These are phyloP conservation scores for Cryptosporidium parvum DNA, from an alignment of 169 alveolate species.

Conservation along the genomic window DNA sequence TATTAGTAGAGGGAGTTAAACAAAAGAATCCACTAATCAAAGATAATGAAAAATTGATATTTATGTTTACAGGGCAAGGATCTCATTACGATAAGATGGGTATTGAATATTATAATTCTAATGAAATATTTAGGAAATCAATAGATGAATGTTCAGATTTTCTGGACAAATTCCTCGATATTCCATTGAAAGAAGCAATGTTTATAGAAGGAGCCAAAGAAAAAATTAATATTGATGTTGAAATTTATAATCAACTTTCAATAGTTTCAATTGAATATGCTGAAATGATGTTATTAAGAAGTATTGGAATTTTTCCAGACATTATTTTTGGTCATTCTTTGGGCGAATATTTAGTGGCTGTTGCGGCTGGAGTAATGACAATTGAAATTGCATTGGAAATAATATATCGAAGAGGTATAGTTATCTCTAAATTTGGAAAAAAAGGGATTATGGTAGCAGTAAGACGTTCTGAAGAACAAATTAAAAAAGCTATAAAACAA, in stretches of 20 bases:
- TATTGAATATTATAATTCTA: slow-evolving; percentile 66
- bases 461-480: slow-evolving; percentile 75
- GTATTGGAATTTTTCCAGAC: slow-evolving; percentile 64
- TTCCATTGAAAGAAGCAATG: slow-evolving; percentile 29
- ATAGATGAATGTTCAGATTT: slow-evolving; percentile 75
- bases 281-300: slow-evolving; percentile 17
- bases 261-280: slow-evolving; percentile 68
- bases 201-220: background rate
- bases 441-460: slow-evolving; percentile 79
- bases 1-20: slow-evolving; percentile 65
- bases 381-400: slow-evolving; percentile 76
- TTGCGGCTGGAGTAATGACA: slow-evolving; percentile 77
- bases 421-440: slow-evolving; percentile 44
- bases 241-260: slow-evolving; percentile 62
- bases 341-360: slow-evolving; percentile 82
- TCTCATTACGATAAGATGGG: slow-evolving; percentile 82
- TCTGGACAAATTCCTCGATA: background rate
- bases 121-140: slow-evolving; percentile 68
- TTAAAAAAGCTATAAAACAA: slow-evolving; percentile 35
- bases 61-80: slow-evolving; percentile 82
- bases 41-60: slow-evolving; percentile 63
- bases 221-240: slow-evolving; percentile 23
- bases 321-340: slow-evolving; percentile 81
- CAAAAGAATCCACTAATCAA: slow-evolving; percentile 21
- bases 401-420: slow-evolving; percentile 60